A percentile compares a stretch with the other conserved stretches of the same genome.
phyloP scores from a whole-genome alignment of 2,329 filamentous ascomycete genomes.

The Xylaria sp. region DNA sequence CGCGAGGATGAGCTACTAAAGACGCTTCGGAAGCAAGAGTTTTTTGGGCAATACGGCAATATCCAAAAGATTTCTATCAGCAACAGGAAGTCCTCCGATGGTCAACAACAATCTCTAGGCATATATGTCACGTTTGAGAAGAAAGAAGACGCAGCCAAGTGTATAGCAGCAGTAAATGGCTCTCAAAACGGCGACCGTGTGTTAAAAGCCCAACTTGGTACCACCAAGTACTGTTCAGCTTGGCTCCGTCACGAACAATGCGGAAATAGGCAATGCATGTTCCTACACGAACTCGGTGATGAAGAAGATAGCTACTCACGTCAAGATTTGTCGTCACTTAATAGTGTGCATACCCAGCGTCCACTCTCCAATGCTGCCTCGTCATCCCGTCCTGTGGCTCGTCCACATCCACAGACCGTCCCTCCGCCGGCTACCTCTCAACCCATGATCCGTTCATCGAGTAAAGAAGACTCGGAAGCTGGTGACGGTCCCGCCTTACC shows the following conservation, averaged over 20 bases:
- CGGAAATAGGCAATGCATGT: slow-evolving; percentile 97
- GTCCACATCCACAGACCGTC: slow-evolving; percentile 59
- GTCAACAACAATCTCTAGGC: slow-evolving; percentile 86
- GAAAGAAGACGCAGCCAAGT: slow-evolving; percentile 88
- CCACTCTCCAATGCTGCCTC: slow-evolving; percentile 65
- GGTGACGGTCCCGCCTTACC: slow-evolving; percentile 92
- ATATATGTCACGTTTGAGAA: slow-evolving; percentile 98
- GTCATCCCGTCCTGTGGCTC: slow-evolving; percentile 64
- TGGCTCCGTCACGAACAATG: slow-evolving; percentile 95
- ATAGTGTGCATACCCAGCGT: slow-evolving; percentile 83
- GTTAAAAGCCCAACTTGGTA: slow-evolving; percentile 82
- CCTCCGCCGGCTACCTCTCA: slow-evolving; percentile 58
- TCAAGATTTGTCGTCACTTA: slow-evolving; percentile 94
- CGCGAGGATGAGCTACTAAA: slow-evolving; percentile 92
- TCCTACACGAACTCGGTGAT: slow-evolving; percentile 97
- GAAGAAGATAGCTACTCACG: slow-evolving; percentile 96
- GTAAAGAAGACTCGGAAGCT: slow-evolving; percentile 77
- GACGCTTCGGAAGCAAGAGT: slow-evolving; percentile 88
- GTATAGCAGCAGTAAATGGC: slow-evolving; percentile 92
- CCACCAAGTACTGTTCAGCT: slow-evolving; percentile 98
- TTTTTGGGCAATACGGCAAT: slow-evolving; percentile 97
- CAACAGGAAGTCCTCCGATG: slow-evolving; percentile 83
- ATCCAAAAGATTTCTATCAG: slow-evolving; percentile 99
- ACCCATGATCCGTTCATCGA: slow-evolving; percentile 79
- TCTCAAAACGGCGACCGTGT: slow-evolving; percentile 89